phyloP scores from a whole-genome alignment of 1,139 yeast species.

The Saccharomyces hybrid region DNA sequence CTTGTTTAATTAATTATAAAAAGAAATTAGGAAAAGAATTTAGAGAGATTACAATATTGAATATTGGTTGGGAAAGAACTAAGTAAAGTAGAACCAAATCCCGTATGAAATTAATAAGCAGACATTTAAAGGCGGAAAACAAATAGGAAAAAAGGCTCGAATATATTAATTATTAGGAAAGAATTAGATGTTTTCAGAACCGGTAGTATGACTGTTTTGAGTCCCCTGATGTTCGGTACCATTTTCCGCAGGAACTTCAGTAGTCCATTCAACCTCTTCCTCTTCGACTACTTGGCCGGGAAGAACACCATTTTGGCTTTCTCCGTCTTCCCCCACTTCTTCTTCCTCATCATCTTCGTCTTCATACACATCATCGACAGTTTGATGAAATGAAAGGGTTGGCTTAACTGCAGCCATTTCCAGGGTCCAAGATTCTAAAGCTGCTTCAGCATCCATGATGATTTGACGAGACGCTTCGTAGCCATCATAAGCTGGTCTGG shows the following conservation, averaged over 20 bases:
- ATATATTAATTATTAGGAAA: neutral
- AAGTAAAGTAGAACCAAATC: neutral
- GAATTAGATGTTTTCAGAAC: neutral
- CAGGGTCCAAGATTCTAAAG: constrained; percentile 76
- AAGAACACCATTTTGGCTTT: constrained; percentile 6
- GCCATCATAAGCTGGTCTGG: constrained; percentile 82
- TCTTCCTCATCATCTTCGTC: constrained; percentile 47
- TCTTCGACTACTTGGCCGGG: constrained; percentile 4
- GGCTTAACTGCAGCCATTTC: constrained; percentile 76
- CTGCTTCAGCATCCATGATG: constrained; percentile 77
- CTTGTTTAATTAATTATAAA: neutral
- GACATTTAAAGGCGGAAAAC: neutral
- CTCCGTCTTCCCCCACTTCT: constrained; percentile 7
- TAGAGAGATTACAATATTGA: neutral
- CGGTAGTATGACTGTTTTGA: neutral
- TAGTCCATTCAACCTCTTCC: constrained; percentile 4
- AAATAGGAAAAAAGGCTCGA: neutral
- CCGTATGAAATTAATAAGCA: neutral
- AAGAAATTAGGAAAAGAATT: no score
- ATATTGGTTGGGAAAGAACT: neutral
- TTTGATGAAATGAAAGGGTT: constrained; percentile 70
- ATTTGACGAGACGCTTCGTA: constrained; percentile 83
- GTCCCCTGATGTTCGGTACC: neutral
- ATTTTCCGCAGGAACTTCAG: neutral
- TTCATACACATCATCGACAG: constrained; percentile 54